These are phyloP conservation scores for Groenewaldozyma tartarivorans DNA, from an alignment of 805 yeast genomes.

Conservation along the genomic window DNA sequence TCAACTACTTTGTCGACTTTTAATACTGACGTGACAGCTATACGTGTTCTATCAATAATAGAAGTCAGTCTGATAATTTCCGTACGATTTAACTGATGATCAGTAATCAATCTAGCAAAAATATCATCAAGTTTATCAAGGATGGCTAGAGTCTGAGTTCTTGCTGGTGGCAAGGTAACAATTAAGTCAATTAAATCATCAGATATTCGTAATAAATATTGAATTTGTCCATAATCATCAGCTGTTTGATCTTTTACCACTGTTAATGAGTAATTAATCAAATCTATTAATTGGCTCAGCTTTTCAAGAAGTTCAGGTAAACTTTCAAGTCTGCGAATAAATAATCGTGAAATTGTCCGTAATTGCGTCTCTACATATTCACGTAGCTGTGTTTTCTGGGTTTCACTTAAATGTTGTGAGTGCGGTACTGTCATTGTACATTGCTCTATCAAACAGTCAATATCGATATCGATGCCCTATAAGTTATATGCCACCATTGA, in stretches of 20 bases:
- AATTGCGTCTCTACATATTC: conserved; percentile 18
- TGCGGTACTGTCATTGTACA: too few relatives aligned
- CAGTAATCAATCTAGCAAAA: conserved; percentile 31
- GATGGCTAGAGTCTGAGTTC: conserved; percentile 31
- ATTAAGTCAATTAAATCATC: conserved; percentile 60
- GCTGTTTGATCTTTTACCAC: conserved; percentile 34
- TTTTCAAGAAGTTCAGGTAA: conserved; percentile 25
- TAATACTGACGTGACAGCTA: conserved; percentile 26
- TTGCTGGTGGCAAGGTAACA: conserved; percentile 3
- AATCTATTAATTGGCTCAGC: conserved; percentile 38
- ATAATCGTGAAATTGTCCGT: conserved; percentile 16
- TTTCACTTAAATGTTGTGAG: conserved; percentile 11
- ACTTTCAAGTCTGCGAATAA: conserved; percentile 14
- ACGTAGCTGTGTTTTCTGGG: conserved; percentile 14
- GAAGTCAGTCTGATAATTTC: conserved; percentile 44
- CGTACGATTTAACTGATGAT: conserved; percentile 34
- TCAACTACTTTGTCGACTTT: too few relatives aligned
- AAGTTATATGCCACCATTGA: too few relatives aligned
- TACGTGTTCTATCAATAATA: conserved; percentile 44
- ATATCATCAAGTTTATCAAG: conserved; percentile 33
- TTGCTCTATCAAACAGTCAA: too few relatives aligned
- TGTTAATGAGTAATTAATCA: conserved; percentile 62
- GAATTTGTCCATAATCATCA: conserved; percentile 32
- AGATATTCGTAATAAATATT: conserved; percentile 52
- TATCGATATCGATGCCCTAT: too few relatives aligned